These are phyloP conservation scores for Trapa bicornis DNA, from an alignment of 345 rosid genomes.

Conservation along the genomic window DNA sequence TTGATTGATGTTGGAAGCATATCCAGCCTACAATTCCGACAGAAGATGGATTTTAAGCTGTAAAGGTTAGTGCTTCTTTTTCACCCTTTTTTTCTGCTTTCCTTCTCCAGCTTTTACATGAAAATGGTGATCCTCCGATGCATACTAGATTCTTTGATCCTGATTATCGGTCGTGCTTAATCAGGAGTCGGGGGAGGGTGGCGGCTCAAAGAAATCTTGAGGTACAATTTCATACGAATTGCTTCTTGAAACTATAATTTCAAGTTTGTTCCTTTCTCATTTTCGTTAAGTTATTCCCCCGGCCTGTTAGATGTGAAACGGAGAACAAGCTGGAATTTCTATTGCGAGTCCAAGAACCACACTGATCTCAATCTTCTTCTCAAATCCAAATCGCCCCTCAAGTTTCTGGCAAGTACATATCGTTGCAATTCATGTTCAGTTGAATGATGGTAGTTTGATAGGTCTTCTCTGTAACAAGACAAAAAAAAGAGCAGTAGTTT, in stretches of 20 bases:
- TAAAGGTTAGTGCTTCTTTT: background rate
- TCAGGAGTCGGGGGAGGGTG: background rate
- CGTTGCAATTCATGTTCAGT: too few relatives aligned
- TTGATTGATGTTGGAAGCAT: background rate
- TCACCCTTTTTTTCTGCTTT: background rate
- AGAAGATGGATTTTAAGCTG: constrained; percentile 4
- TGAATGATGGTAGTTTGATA: too few relatives aligned
- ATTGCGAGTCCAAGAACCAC: background rate
- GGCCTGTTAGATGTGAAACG: background rate
- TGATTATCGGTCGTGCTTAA: background rate
- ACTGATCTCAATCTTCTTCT: background rate
- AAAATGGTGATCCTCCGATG: background rate
- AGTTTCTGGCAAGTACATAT: too few relatives aligned
- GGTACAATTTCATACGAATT: background rate
- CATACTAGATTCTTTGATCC: background rate
- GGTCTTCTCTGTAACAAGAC: too few relatives aligned
- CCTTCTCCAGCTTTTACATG: background rate
- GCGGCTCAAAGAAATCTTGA: background rate
- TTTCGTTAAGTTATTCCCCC: background rate
- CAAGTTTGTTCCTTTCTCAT: background rate
- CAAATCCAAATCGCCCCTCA: too few relatives aligned
- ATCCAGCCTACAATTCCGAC: background rate
- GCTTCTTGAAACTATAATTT: background rate
- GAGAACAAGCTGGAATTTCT: background rate
- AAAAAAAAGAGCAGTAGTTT: too few relatives aligned